Conservation (phyloP, 2,329 filamentous ascomycete genomes). For the Beauveria sp. region DNA sequence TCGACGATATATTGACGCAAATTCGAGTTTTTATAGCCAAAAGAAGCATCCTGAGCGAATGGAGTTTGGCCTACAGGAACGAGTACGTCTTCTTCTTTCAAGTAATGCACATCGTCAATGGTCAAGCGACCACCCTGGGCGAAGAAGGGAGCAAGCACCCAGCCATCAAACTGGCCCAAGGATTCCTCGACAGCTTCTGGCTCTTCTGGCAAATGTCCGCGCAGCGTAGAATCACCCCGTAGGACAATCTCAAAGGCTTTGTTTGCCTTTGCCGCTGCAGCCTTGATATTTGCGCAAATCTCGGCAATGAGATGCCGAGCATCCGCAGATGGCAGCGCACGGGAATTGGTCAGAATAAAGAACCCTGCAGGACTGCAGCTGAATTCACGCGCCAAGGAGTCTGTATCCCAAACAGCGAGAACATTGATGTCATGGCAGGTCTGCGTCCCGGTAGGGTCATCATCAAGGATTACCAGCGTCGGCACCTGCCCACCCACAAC, state of each 20-base stretch:
- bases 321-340: constrained; percentile 40
- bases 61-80: constrained; percentile 41
- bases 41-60: constrained; percentile 49
- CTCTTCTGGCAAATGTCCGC: constrained; percentile 48
- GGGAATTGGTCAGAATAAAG: constrained; percentile 53
- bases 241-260: constrained; percentile 45
- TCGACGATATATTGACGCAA: constrained; percentile 40
- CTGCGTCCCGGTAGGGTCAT: constrained; percentile 53
- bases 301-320: constrained; percentile 37
- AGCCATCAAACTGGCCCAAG: constrained; percentile 40
- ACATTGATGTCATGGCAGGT: constrained; percentile 51
- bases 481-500: constrained; percentile 19
- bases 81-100: constrained; percentile 38
- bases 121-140: constrained; percentile 48
- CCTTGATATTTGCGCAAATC: constrained; percentile 41
- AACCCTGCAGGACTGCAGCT: constrained; percentile 34
- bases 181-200: constrained; percentile 41
- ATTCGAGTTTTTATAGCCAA: constrained; percentile 48
- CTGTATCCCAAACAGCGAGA: constrained; percentile 43
- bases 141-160: constrained; percentile 50
- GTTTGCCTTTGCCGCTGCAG: constrained; percentile 31
- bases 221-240: constrained; percentile 46
- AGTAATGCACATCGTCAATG: constrained; percentile 49
- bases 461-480: constrained; percentile 38
- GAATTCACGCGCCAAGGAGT: constrained; percentile 38